Evolutionary conservation across 1,284 basidiomycete genomes (phyloP), one percentile per base, ranked within the genome.

Genomic region (Cryptococcus sp.): DNA sequence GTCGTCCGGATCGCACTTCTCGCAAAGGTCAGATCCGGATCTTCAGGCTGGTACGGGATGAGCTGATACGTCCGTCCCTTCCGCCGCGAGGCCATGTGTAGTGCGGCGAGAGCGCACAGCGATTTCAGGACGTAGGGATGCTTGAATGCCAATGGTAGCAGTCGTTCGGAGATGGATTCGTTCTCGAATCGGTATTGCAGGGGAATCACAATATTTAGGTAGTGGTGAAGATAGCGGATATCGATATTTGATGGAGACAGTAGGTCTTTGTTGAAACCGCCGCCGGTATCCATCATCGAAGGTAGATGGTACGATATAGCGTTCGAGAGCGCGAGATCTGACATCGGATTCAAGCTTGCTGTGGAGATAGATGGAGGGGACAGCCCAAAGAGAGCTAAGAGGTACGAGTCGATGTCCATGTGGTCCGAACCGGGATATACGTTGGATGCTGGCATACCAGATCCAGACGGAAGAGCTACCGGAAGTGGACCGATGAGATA

Each of bases 141-240:
- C 8, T 62, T 35, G 27, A 69, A 51, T 1, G 68, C 68, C 4
- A 69, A 48, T 3, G 64, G 62, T 1, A 64, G 54, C 23, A 69
- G 61, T 8, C 64, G 42, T 22, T 67, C 65, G 23, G 57, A 51
- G 8, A 68, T 59, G 1, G 60, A 56, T 23, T 57, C 49, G 38
- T 56, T 58, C 47, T 61, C 61, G 41, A 71, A 65, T 13, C 63
- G 59, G 46, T 62, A 71, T 53, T 67, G 65, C 23, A 65, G 59
- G 19, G 69, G 69, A 42, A 71, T 57, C 25, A 71, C 66, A n/a
- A 67, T 62, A 13, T 58, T 60, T 20, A 69, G 60, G 55, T 71
- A 71, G 56, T 71, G 69, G 20, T 65, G 59, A 22, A 71, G 56
- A 54, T 66, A 69, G 7, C 57, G 55, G 56, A 63, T 53, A 19